phyloP scores from a whole-genome alignment of 1,139 yeast species.

The Arxiozyma bovina region DNA sequence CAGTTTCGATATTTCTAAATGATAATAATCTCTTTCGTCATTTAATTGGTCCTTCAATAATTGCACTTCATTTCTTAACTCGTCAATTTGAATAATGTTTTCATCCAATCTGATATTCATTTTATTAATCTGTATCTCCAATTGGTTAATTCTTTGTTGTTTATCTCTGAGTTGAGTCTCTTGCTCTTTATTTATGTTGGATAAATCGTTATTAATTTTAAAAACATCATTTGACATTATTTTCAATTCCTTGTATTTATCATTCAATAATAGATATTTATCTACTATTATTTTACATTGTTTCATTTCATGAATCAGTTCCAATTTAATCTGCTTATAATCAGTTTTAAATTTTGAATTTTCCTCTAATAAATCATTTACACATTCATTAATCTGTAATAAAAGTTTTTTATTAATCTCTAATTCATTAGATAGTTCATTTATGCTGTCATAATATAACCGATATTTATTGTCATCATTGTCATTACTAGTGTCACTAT shows the following conservation, averaged over 20 bases:
- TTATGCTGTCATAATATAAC: not conserved
- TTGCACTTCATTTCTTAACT: not conserved
- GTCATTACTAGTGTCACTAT: not conserved
- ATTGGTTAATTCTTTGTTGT: constrained; percentile 9
- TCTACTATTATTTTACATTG: constrained; percentile 31
- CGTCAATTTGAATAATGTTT: constrained; percentile 4
- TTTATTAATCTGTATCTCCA: constrained; percentile 8
- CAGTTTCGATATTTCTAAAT: not conserved
- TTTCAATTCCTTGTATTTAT: constrained; percentile 38
- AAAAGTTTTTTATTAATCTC: constrained; percentile 6
- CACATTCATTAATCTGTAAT: not conserved
- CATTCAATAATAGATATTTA: constrained; percentile 36
- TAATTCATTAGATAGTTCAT: constrained; percentile 4
- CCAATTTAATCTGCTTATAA: constrained; percentile 33
- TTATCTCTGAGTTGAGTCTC: not conserved
- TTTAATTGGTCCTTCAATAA: not conserved
- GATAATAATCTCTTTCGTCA: not conserved
- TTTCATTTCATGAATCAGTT: constrained; percentile 29
- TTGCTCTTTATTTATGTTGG: constrained; percentile 6
- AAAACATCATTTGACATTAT: not conserved
- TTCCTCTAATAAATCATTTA: constrained; percentile 2
- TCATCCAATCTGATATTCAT: constrained; percentile 4
- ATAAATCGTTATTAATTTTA: constrained; percentile 7
- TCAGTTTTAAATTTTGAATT: constrained; percentile 28
- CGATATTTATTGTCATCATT: no score